Percentiles rank a stretch among this genome's conserved stretches.
Evolutionary conservation across 768 basidiomycete species (phyloP).

Genomic region (Pilatotrama ljubarskyi): DNA sequence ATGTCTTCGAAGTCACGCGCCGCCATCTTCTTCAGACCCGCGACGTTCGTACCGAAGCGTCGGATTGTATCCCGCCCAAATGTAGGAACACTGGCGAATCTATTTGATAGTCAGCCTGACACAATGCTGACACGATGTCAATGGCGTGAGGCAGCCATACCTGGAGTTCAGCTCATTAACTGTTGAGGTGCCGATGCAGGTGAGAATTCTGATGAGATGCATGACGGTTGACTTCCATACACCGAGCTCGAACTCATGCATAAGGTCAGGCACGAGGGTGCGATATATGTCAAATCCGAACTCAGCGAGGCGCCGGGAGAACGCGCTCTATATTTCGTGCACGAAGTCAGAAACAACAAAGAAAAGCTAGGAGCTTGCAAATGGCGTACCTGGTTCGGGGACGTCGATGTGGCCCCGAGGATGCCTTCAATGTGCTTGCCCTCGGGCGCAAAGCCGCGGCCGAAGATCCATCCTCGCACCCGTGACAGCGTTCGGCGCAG

Average conservation of each 20-base stretch:
- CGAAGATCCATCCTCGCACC: conserved; percentile 22
- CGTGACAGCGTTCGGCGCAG: not conserved
- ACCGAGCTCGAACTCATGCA: conserved; percentile 38
- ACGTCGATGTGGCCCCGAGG: not conserved
- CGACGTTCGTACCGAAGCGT: conserved; percentile 23
- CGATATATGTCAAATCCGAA: conserved; percentile 30
- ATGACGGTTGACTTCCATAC: conserved; percentile 32
- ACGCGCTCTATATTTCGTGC: conserved; percentile 33
- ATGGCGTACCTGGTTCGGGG: too few species aligned
- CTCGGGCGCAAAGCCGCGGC: conserved; percentile 2
- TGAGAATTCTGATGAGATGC: conserved; percentile 29
- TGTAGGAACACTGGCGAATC: conserved; percentile 20
- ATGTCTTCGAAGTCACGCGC: conserved; percentile 32
- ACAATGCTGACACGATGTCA: too few species aligned
- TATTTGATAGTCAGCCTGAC: conserved; percentile 2
- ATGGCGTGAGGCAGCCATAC: too few species aligned
- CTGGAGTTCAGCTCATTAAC: conserved; percentile 18
- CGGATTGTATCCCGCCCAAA: conserved; percentile 30
- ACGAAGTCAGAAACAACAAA: too few species aligned
- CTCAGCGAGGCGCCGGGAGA: conserved; percentile 24
- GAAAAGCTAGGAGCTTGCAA: too few species aligned
- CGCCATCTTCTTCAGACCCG: conserved; percentile 30
- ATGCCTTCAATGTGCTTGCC: not conserved
- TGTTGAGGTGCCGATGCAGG: not conserved
- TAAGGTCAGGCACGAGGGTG: conserved; percentile 30